Evolutionary conservation across 2,329 filamentous ascomycete genomes (phyloP), one percentile per base, ranked within the genome.

Genomic region (Ophiostoma novo-ulmi): DNA sequence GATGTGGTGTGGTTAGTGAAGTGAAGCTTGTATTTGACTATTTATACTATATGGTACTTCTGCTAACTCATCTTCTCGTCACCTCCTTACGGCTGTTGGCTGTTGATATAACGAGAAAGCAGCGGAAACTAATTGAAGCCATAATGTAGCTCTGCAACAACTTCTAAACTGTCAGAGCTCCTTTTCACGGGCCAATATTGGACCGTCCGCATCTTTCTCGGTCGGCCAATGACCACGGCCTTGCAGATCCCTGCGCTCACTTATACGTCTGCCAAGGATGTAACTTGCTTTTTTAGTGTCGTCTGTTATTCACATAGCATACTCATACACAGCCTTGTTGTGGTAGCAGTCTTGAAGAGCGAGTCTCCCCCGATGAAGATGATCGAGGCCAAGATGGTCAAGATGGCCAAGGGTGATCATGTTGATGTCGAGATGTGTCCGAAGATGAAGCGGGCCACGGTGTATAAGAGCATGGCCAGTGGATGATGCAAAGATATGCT

Each of bases 151-250:
- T 48, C 44, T 20, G 13, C 20, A 2, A 58, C 52, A 58, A 22
- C 52, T 58, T 3, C 14, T 58, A 58, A 22, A n/a, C 22, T 58
- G 52, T 26, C 10, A 26, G 52, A 58, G 22, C n/a, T 58, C 39
- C n/a, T 58, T 22, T 0, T 26, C 22, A 5, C 67, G 70, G 58
- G 22, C 70, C 48, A 71, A 71, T 41, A 22, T 67, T 70, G 22
- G 38, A 20, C 68, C 70, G 70, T 22, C 38, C 67, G 67, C 67
- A 63, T 35, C 22, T 66, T 48, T 69, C 70, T 67, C 67, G 70
- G 63, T 36, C 26, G 26, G 7, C 26, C 31, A 35, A 63, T 63
- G 26, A 10, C 26, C n/a, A 20, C n/a, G 31, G 22, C 31, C 14
- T 26, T 61, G 22, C 26, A 26, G n/a, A 58, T 26, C 52, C 52